Conservation (phyloP, 345 rosid genomes). For the Rhodomyrtus tomentosa region DNA sequence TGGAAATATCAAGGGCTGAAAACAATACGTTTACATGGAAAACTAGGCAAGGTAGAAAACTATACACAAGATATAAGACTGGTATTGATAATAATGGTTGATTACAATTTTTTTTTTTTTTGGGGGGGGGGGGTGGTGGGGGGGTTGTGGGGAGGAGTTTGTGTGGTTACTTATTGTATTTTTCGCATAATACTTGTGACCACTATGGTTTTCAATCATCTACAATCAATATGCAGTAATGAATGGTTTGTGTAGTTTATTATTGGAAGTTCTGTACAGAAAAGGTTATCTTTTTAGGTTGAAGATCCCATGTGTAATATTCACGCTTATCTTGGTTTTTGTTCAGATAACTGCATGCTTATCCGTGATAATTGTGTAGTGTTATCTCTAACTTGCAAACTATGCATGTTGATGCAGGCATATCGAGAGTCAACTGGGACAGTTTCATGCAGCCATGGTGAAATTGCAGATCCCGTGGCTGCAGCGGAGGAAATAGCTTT, state of each 20-base stretch:
- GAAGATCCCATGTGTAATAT: background rate
- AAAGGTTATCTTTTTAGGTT: background rate
- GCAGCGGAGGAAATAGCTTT: conserved; percentile 96
- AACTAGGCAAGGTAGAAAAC: background rate
- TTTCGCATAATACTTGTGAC: background rate
- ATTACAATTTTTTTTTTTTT: background rate
- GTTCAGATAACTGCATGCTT: background rate
- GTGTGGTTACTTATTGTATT: background rate
- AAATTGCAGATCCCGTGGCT: conserved; percentile 56
- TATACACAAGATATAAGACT: background rate
- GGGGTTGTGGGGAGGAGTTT: background rate
- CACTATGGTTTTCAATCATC: background rate
- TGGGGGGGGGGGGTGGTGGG: background rate
- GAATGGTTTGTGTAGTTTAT: background rate
- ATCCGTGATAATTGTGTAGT: background rate
- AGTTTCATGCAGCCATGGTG: conserved; percentile 28
- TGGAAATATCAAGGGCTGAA: background rate
- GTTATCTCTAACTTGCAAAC: background rate
- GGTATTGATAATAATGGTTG: background rate
- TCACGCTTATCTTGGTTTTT: background rate
- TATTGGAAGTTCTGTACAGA: background rate
- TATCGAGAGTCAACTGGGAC: conserved; percentile 93
- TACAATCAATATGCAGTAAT: background rate
- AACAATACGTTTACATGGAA: background rate
- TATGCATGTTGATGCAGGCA: conserved; percentile 35